Percentiles rank a stretch among this genome's conserved stretches.
Conservation (phyloP, 192 early-diverging fungal genomes). For the Coemansia reversa region DNA sequence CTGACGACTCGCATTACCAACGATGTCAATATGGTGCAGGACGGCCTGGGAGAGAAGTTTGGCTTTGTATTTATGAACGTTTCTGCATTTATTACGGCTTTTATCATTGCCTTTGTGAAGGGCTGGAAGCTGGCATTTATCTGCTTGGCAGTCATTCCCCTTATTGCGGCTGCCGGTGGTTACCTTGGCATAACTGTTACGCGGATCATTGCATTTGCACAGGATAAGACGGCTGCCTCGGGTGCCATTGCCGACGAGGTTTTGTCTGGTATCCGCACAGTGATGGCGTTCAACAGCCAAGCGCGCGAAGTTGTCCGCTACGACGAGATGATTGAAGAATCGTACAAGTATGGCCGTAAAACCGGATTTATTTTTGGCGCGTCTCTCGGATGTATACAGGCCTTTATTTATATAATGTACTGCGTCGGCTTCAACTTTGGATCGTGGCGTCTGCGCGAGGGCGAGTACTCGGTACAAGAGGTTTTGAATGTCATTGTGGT, state of each 20-base stretch:
- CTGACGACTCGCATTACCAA: slow-evolving; percentile 82
- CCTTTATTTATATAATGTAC: slow-evolving; percentile 73
- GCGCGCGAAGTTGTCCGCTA: slow-evolving; percentile 67
- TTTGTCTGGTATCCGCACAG: slow-evolving; percentile 79
- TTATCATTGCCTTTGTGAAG: slow-evolving; percentile 73
- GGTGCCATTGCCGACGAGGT: slow-evolving; percentile 85
- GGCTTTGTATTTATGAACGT: slow-evolving; percentile 64
- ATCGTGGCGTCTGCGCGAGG: slow-evolving; percentile 52
- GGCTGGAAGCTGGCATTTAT: slow-evolving; percentile 83
- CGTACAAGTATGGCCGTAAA: slow-evolving; percentile 63
- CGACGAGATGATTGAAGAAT: slow-evolving; percentile 60
- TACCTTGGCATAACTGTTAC: slow-evolving; percentile 58
- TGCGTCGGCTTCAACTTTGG: slow-evolving; percentile 82
- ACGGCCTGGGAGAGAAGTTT: slow-evolving; percentile 84
- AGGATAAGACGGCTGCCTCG: slow-evolving; percentile 75
- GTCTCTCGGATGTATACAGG: slow-evolving; percentile 70
- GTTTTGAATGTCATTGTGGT: slow-evolving; percentile 83
- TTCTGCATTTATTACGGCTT: slow-evolving; percentile 69
- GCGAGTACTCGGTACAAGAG: slow-evolving; percentile 46
- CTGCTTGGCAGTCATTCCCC: slow-evolving; percentile 69
- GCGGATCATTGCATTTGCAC: slow-evolving; percentile 44
- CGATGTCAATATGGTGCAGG: slow-evolving; percentile 83
- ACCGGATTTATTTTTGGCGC: slow-evolving; percentile 62
- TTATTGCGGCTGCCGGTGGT: slow-evolving; percentile 51
- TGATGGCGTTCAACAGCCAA: slow-evolving; percentile 78